Evolutionary conservation across 805 yeast species (phyloP).

Genomic region (Nakazawaea ernobii): DNA sequence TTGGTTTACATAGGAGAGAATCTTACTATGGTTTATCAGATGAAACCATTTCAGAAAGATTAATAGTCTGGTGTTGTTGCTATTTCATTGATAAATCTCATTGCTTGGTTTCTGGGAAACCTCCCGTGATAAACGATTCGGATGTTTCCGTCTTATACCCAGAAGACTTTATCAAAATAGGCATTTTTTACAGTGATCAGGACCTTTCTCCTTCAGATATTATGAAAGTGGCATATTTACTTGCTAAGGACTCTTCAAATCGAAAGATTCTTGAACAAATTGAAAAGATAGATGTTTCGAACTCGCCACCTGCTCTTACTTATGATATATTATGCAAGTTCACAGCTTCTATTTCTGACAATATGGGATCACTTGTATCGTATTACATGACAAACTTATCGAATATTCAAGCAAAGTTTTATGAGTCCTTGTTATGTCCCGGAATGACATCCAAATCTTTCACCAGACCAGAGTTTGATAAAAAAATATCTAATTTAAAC

Average conservation of each 20-base stretch:
- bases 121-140: conserved; percentile 36
- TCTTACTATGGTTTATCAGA: conserved; percentile 28
- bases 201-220: background rate
- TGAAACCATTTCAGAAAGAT: conserved; percentile 31
- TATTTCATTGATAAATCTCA: conserved; percentile 42
- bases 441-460: background rate
- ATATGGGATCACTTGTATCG: background rate
- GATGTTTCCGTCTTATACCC: conserved; percentile 26
- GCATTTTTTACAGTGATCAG: background rate
- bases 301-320: background rate
- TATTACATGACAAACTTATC: background rate
- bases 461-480: background rate
- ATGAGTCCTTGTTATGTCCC: background rate
- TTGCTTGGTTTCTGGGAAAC: conserved; percentile 40
- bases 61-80: conserved; percentile 44
- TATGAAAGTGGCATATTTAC: background rate
- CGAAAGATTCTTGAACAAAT: background rate
- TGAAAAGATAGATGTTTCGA: background rate
- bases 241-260: background rate
- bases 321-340: background rate
- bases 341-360: background rate
- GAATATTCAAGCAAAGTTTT: background rate
- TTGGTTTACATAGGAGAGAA: conserved; percentile 52
- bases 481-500: background rate
- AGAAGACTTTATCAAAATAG: background rate